Base-by-base conservation (phyloP, 176 grass and related monocot genomes). In the Phoenix roebelenii region DNA sequence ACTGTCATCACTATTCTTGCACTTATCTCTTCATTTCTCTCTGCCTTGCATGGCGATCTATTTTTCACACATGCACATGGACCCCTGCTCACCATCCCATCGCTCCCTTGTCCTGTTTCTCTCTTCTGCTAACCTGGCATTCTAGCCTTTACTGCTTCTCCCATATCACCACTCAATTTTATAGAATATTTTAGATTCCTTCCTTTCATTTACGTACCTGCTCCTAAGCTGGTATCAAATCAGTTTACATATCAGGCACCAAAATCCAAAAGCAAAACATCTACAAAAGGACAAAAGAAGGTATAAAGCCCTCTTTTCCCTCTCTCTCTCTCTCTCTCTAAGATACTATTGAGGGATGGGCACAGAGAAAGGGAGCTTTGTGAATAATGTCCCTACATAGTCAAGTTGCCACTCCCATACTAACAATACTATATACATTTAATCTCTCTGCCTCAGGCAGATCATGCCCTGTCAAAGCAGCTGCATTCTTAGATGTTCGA, bases 391-490 rank as follows among this genome's bases (percentile, higher is more conserved):
- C 70, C 69, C 83, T 81, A 83, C 66, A 72, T 73, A 63, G 74
- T 59, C 18, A 68, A 75, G 60, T 68, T 78, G 74, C 60, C 70
- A 79, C 78, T 74, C 59, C 68, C 68, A 44, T 12, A 12, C 35
- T 14, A 12, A 7, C 35, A 44, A 2, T 12, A 44, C 56, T 63
- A 65, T 63, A 73, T 64, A 65, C 67, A 73, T 64, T 69, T 77
- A 69, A 17, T 59, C 73, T 44, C 76, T 32, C 70, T 92, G 82
- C 25, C 76, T 32, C 73, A 85, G 82, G 83, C 82, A 83, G 87
- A 92, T 92, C 81, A 85, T 92, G 93, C 85, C 81, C 93, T 98
- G 79, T 88, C 84, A 92, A 78, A 73, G 87, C 88, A 85, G 93
- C 81, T 79, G 69, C 76, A 77, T 74, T 70, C 55, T 60, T 79